These are phyloP conservation scores for Colletotrichum limetticola DNA, from an alignment of 2,329 filamentous ascomycete species.

Conservation along the genomic window DNA sequence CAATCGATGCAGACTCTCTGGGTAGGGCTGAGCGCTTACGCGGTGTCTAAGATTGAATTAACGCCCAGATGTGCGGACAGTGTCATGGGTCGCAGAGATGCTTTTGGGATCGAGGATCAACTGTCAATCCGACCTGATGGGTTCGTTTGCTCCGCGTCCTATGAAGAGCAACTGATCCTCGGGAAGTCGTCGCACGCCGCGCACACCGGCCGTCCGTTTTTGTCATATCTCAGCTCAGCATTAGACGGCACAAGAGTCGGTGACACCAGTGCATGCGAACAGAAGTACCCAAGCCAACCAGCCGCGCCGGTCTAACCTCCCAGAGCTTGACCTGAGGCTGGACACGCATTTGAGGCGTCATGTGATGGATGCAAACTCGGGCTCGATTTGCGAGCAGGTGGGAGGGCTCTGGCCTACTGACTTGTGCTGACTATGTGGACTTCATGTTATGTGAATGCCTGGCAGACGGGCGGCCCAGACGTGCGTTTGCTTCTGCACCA, in stretches of 20 bases:
- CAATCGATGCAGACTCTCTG: constrained; percentile 5
- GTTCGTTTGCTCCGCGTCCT: constrained; percentile 21
- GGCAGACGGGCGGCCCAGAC: background rate
- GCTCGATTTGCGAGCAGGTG: constrained; percentile 7
- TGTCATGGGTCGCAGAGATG: constrained; percentile 6
- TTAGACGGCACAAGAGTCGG: background rate
- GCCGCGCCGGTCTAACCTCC: background rate
- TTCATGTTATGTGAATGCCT: background rate
- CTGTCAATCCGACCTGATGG: constrained; percentile 30
- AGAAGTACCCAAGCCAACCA: background rate
- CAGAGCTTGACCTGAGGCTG: background rate
- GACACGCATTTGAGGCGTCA: background rate
- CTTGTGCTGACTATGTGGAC: background rate
- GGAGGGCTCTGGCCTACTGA: background rate
- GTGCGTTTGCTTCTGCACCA: background rate
- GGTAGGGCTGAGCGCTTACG: constrained; percentile 15
- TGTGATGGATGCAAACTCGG: constrained; percentile 5
- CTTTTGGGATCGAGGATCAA: constrained; percentile 9
- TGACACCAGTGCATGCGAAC: background rate
- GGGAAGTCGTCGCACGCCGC: background rate
- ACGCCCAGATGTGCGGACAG: background rate
- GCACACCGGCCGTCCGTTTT: constrained; percentile 1
- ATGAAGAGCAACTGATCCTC: constrained; percentile 28
- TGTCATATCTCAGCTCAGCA: constrained; percentile 11
- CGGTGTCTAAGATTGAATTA: background rate